Conservation (phyloP, 2,329 filamentous ascomycete species). For the Trichoderma atrobrunneum region DNA sequence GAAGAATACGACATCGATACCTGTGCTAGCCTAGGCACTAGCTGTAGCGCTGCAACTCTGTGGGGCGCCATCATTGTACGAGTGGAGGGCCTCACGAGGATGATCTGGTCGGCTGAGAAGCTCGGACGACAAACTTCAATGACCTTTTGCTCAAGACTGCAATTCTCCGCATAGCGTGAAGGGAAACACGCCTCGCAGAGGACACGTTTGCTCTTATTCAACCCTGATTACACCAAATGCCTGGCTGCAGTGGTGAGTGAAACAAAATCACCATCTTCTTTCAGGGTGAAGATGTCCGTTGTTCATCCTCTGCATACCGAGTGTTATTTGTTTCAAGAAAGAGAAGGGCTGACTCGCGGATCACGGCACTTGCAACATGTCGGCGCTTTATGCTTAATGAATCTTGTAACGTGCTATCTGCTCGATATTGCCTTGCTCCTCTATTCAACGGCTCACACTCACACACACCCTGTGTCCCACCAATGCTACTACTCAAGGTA, state of each 20-base stretch:
- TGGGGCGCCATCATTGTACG: background rate
- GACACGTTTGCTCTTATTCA: background rate
- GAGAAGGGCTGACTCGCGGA: background rate
- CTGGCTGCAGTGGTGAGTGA: background rate
- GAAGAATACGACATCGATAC: background rate
- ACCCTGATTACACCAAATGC: background rate
- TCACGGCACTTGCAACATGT: background rate
- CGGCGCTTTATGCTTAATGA: background rate
- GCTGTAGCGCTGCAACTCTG: background rate
- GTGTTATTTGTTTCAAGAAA: background rate
- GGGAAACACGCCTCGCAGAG: background rate
- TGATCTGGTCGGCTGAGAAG: slow-evolving; percentile 2
- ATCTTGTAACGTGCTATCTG: background rate
- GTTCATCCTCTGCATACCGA: background rate
- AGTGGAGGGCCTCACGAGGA: background rate
- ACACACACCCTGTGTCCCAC: background rate
- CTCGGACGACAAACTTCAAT: background rate
- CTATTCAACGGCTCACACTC: background rate
- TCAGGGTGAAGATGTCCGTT: background rate
- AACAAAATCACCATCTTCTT: background rate
- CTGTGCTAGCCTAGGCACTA: background rate
- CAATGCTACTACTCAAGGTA: background rate
- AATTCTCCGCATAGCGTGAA: background rate
- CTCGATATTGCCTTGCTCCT: background rate
- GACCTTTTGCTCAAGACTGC: background rate